These are phyloP conservation scores for Heterobasidion parviporum DNA, from an alignment of 1,284 basidiomycete genomes.

Conservation along the genomic window DNA sequence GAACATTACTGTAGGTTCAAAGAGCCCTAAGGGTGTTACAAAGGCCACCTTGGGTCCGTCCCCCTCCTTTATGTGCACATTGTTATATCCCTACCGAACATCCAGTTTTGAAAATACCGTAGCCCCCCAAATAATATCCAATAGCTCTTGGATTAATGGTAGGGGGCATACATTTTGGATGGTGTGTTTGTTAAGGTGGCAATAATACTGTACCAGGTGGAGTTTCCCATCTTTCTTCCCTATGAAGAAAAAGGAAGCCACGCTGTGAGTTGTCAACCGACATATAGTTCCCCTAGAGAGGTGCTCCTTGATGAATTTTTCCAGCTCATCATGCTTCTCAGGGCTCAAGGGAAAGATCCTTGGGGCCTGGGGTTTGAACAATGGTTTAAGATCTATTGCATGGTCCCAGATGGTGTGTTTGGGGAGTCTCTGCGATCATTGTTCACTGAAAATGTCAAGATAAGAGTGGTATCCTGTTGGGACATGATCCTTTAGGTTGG, in stretches of 20 bases:
- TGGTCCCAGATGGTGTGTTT: background rate
- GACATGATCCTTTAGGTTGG: too few relatives aligned
- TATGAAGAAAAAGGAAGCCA: background rate
- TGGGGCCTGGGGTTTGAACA: background rate
- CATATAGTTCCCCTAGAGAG: background rate
- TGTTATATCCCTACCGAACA: background rate
- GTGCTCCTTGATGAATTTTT: background rate
- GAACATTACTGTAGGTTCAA: background rate
- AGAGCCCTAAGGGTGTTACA: background rate
- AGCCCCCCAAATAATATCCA: conserved; percentile 2
- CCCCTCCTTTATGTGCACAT: background rate
- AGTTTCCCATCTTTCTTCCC: background rate
- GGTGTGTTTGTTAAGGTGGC: conserved; percentile 8
- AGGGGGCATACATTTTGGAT: conserved; percentile 4
- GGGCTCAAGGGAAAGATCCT: too few relatives aligned
- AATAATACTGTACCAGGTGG: conserved; percentile 6
- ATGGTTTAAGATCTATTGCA: background rate
- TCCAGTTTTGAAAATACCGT: background rate
- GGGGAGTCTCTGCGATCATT: background rate
- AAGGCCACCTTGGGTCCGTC: background rate
- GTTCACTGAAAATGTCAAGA: too few relatives aligned
- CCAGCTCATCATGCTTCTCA: too few relatives aligned
- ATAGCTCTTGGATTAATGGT: conserved; percentile 1
- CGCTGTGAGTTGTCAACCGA: too few relatives aligned
- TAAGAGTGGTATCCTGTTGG: too few relatives aligned